Evolutionary conservation across 2,329 filamentous ascomycete genomes (phyloP), one percentile per base, ranked within the genome.

Genomic region (Sclerotinia borealis): DNA sequence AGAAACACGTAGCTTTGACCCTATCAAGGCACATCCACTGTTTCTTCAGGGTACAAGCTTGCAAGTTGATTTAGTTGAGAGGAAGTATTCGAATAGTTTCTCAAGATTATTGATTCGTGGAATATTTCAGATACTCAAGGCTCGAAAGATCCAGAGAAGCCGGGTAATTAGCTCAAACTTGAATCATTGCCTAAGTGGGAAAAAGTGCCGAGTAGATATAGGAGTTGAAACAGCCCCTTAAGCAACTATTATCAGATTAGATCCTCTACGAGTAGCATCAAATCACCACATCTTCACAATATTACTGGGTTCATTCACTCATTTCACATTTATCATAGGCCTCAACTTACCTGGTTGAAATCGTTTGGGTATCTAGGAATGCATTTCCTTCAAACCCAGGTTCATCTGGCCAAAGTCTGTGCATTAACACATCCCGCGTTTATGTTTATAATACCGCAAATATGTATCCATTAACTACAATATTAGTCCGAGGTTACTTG

Each of bases 211-310:
- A 36, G n/a, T 45, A 34, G 39, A 45, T 34, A 7, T 13, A 31
- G 17, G 31, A 41, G 41, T 59, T 37, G 55, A 59, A 15, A 48
- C 43, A n/a, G 17, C 22, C 29, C n/a, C 55, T n/a, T n/a, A 59
- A 49, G 19, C 36, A 52, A 43, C 11, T 29, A 13, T 45, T n/a
- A 45, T 61, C 59, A 61, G 59, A 61, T 61, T 61, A 45, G 48
- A 55, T 61, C 31, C n/a, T n/a, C 27, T 11, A 41, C 37, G 10
- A 29, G 25, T 17, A 45, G 39, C 39, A 45, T 45, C 39, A 45
- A 43, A 34, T 56, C 39, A 56, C 27, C 37, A 41, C 25, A 55
- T 9, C 19, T 43, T 56, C 39, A 56, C 7, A 56, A 34, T 22
- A 10, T 22, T 17, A 19, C 54, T 34, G 22, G 8, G 27, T 41